Percentiles rank a stretch among this genome's conserved stretches.
Conservation (phyloP, 1,139 yeast species). For the Yamadazyma friedrichii region DNA sequence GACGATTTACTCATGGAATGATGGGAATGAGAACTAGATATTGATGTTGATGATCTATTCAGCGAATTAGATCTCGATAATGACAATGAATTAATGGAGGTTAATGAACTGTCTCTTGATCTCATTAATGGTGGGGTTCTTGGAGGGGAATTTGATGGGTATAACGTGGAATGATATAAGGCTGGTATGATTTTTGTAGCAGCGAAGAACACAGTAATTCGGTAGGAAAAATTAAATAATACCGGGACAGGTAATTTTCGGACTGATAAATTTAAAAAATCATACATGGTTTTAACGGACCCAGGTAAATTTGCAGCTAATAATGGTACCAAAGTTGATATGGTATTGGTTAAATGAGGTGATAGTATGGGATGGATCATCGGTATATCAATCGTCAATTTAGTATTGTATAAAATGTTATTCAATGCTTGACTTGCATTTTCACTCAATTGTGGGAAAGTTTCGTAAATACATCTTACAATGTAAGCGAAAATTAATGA, state of each 20-base stretch:
- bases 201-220: conserved; percentile 85
- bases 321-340: conserved; percentile 44
- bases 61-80: conserved; percentile 10
- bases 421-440: conserved; percentile 44
- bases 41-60: not conserved
- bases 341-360: conserved; percentile 38
- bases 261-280: conserved; percentile 64
- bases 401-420: conserved; percentile 37
- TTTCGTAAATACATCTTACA: conserved; percentile 87
- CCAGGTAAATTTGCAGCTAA: conserved; percentile 55
- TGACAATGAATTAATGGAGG: conserved; percentile 13
- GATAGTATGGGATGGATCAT: conserved; percentile 34
- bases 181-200: conserved; percentile 94
- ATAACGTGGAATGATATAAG: conserved; percentile 43
- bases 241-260: conserved; percentile 82
- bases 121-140: conserved; percentile 22
- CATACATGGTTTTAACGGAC: conserved; percentile 65
- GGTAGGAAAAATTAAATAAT: conserved; percentile 73
- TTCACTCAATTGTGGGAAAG: conserved; percentile 77
- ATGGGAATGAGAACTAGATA: not conserved
- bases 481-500: conserved; percentile 85
- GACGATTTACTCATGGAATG: not conserved
- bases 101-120: conserved; percentile 16
- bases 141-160: conserved; percentile 37
- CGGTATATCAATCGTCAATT: conserved; percentile 35